Conservation (phyloP, 352 stramenopile species). For the Globisporangium viniferum region DNA sequence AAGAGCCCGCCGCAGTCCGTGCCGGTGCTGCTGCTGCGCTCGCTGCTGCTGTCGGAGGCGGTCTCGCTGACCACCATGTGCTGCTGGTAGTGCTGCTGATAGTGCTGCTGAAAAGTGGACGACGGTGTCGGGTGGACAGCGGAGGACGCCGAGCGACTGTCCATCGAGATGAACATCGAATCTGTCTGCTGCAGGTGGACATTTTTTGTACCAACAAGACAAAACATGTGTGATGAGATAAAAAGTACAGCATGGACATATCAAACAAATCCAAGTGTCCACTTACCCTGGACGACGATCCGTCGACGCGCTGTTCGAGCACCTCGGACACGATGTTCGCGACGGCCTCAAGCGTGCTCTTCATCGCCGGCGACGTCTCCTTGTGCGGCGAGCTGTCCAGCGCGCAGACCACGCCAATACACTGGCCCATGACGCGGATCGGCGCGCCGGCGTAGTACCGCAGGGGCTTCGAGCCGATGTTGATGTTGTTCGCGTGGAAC, state of each 20-base stretch:
- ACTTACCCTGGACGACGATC: slow-evolving; percentile 14
- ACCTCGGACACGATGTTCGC: slow-evolving; percentile 82
- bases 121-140: neutral
- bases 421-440: slow-evolving; percentile 50
- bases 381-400: slow-evolving; percentile 53
- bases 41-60: slow-evolving; percentile 17
- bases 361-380: slow-evolving; percentile 50
- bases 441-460: slow-evolving; percentile 65
- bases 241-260: neutral
- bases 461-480: slow-evolving; percentile 37
- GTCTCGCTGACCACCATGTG: slow-evolving; percentile 8
- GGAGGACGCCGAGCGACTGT: neutral
- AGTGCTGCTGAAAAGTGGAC: neutral
- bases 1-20: slow-evolving; percentile 11
- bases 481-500: slow-evolving; percentile 57
- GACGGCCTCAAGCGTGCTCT: slow-evolving; percentile 68
- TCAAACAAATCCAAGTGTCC: neutral
- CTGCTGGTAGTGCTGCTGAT: neutral
- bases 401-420: slow-evolving; percentile 65
- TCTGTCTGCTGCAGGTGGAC: slow-evolving; percentile 9
- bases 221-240: neutral
- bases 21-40: slow-evolving; percentile 15
- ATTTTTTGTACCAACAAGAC: neutral
- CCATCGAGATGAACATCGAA: slow-evolving; percentile 9
- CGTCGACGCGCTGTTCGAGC: slow-evolving; percentile 62